Conservation (phyloP, 2,329 filamentous ascomycete species). For the Metarhizium album region DNA sequence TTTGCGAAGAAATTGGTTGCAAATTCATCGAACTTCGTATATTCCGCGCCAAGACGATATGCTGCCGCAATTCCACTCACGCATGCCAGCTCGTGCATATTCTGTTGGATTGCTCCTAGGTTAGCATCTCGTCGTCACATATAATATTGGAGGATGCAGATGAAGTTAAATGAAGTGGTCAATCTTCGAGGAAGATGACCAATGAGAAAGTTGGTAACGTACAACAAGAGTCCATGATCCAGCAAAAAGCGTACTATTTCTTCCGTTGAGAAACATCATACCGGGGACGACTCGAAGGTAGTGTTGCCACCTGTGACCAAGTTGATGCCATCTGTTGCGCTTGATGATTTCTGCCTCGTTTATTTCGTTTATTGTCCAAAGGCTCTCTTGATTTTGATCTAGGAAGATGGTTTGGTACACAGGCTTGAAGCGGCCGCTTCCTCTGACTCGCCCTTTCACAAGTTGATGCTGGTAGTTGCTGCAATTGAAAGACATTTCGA, state of each 20-base stretch:
- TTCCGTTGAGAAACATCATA: constrained; percentile 62
- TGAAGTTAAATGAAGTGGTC: not conserved
- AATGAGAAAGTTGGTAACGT: constrained; percentile 13
- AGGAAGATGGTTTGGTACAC: constrained; percentile 63
- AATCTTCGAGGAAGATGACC: constrained; percentile 7
- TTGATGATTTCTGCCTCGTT: constrained; percentile 48
- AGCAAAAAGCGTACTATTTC: constrained; percentile 51
- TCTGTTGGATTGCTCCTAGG: constrained; percentile 24
- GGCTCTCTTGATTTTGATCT: constrained; percentile 41
- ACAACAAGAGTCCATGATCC: constrained; percentile 60
- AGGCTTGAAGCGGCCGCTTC: constrained; percentile 34
- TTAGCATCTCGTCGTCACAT: not conserved
- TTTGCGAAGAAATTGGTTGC: constrained; percentile 36
- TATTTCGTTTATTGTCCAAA: constrained; percentile 52
- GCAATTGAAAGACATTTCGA: constrained; percentile 66
- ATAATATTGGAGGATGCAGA: not conserved
- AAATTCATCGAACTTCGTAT: constrained; percentile 47
- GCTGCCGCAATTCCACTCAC: constrained; percentile 62
- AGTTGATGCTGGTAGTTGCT: constrained; percentile 69
- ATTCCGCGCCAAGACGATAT: constrained; percentile 55
- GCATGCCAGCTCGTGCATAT: constrained; percentile 59
- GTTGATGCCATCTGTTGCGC: constrained; percentile 58
- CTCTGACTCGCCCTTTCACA: constrained; percentile 23
- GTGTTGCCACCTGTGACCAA: constrained; percentile 54
- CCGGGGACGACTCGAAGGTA: constrained; percentile 56